Conservation (phyloP, 768 basidiomycete species). For the Leccinum olivaceopallidum region DNA sequence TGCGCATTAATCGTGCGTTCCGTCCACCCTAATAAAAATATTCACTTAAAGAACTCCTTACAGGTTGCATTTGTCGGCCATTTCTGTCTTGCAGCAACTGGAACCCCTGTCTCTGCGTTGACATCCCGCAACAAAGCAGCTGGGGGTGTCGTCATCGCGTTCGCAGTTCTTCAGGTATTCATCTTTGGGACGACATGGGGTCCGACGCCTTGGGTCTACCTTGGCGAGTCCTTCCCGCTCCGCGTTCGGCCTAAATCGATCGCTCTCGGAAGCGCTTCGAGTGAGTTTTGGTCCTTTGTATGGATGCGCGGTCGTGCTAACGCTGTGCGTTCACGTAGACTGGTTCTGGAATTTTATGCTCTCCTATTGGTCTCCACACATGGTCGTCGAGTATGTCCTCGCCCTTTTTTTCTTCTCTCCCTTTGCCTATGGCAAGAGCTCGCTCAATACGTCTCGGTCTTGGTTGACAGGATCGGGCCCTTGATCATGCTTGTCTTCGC, state of each 20-base stretch:
- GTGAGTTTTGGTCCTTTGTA: constrained; percentile 24
- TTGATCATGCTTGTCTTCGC: constrained; percentile 77
- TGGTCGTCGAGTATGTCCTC: constrained; percentile 49
- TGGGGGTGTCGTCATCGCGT: constrained; percentile 68
- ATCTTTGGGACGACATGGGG: constrained; percentile 77
- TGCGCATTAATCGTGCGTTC: constrained; percentile 60
- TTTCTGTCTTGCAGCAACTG: constrained; percentile 56
- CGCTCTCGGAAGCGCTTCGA: constrained; percentile 67
- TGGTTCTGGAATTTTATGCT: constrained; percentile 80
- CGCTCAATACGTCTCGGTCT: neutral
- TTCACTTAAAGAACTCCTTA: neutral
- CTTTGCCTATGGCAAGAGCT: neutral
- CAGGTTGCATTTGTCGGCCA: constrained; percentile 75
- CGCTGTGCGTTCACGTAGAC: constrained; percentile 26
- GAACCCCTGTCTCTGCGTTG: constrained; percentile 46
- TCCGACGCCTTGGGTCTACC: constrained; percentile 73
- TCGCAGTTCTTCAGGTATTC: constrained; percentile 77
- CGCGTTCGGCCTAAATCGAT: constrained; percentile 78
- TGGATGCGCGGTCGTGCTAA: constrained; percentile 7
- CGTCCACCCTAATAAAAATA: neutral
- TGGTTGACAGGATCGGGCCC: constrained; percentile 56
- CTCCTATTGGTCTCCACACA: constrained; percentile 70
- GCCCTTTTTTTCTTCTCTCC: neutral
- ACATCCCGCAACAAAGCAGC: constrained; percentile 59
- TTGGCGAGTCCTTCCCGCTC: constrained; percentile 81